These are phyloP conservation scores for Exophiala lecanii-corni DNA, from an alignment of 2,329 filamentous ascomycete species.

Conservation along the genomic window DNA sequence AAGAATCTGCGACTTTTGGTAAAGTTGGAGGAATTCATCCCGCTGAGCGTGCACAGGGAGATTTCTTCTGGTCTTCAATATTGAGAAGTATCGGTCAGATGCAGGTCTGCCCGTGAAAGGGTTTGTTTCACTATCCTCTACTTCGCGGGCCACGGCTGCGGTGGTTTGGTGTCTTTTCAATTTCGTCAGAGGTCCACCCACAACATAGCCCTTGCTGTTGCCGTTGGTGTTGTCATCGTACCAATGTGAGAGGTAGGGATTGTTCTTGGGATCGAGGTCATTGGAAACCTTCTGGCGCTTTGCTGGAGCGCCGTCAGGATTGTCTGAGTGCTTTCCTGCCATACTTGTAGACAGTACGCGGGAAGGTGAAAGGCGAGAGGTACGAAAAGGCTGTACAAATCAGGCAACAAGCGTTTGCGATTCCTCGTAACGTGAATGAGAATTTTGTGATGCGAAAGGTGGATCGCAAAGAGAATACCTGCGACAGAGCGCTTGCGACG, in stretches of 20 bases:
- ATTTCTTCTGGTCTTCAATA: constrained; percentile 75
- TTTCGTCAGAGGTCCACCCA: constrained; percentile 53
- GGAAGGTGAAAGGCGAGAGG: not conserved
- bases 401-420: too few species aligned
- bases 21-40: constrained; percentile 88
- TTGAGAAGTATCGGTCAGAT: constrained; percentile 81
- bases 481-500: too few species aligned
- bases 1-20: constrained; percentile 90
- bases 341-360: constrained; percentile 12
- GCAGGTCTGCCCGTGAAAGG: constrained; percentile 77
- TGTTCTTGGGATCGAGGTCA: constrained; percentile 54
- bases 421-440: too few species aligned
- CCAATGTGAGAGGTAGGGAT: constrained; percentile 91
- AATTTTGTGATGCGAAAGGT: constrained; percentile 3
- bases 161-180: constrained; percentile 79
- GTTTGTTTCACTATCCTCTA: constrained; percentile 77
- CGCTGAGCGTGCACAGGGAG: constrained; percentile 90
- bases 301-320: constrained; percentile 39
- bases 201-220: constrained; percentile 32
- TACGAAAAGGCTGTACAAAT: constrained; percentile 2
- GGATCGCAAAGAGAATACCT: too few species aligned
- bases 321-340: constrained; percentile 24
- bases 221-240: constrained; percentile 50
- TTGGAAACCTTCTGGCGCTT: constrained; percentile 52
- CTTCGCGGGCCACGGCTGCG: constrained; percentile 63